phyloP scores from a whole-genome alignment of 352 stramenopile genomes.

The Phytophthora rubi region DNA sequence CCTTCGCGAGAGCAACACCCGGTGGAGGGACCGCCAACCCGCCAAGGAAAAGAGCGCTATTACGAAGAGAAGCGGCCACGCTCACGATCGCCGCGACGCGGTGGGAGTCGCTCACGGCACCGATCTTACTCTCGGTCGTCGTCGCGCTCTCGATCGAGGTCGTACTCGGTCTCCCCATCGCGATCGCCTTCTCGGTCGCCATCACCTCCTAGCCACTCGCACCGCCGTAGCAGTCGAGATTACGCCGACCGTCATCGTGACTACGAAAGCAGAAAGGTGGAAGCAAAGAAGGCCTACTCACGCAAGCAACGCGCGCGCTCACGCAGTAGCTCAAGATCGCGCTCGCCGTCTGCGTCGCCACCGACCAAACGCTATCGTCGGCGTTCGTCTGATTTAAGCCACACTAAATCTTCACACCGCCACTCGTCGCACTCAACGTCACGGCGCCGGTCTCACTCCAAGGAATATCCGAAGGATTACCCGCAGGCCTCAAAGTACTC shows the following conservation, averaged over 20 bases:
- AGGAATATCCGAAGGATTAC: slow-evolving; percentile 18
- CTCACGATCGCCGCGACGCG: slow-evolving; percentile 39
- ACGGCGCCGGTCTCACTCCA: slow-evolving; percentile 31
- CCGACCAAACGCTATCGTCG: slow-evolving; percentile 35
- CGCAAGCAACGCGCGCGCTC: slow-evolving; percentile 39
- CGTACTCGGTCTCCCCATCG: slow-evolving; percentile 41
- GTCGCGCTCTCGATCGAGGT: slow-evolving; percentile 52
- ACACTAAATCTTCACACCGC: slow-evolving; percentile 28
- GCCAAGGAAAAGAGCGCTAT: slow-evolving; percentile 24
- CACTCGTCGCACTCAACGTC: slow-evolving; percentile 29
- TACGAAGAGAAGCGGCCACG: slow-evolving; percentile 31
- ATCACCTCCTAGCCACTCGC: slow-evolving; percentile 24
- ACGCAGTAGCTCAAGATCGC: slow-evolving; percentile 45
- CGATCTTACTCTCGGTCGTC: slow-evolving; percentile 47
- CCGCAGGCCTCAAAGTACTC: slow-evolving; percentile 8
- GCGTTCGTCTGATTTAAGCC: slow-evolving; percentile 32
- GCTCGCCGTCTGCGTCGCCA: slow-evolving; percentile 36
- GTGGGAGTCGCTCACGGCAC: slow-evolving; percentile 35
- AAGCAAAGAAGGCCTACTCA: slow-evolving; percentile 26
- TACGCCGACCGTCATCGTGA: slow-evolving; percentile 22
- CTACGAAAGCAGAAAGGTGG: slow-evolving; percentile 22
- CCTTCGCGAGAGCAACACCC: slow-evolving; percentile 16
- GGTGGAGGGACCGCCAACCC: slow-evolving; percentile 4
- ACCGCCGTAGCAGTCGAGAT: slow-evolving; percentile 34
- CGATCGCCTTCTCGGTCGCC: slow-evolving; percentile 31